Conservation (phyloP, 2,329 filamentous ascomycete species). For the Fusarium compactum region DNA sequence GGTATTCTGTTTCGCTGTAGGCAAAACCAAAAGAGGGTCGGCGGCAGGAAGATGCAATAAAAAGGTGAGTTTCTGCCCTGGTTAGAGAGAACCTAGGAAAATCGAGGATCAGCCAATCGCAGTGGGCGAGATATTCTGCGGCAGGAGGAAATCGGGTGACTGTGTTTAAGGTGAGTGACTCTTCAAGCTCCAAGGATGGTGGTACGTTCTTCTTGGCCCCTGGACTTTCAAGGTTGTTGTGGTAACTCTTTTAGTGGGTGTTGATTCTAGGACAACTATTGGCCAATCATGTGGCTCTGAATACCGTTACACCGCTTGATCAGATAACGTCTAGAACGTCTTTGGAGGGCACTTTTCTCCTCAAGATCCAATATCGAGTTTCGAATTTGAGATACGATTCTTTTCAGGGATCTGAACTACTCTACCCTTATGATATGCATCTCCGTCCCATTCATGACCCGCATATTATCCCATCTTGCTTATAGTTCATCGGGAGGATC, state of each 20-base stretch:
- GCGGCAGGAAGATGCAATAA: conserved; percentile 22
- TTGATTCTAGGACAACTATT: conserved; percentile 16
- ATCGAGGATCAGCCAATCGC: conserved; percentile 43
- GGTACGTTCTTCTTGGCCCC: conserved; percentile 26
- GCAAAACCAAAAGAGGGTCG: conserved; percentile 36
- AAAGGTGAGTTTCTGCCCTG: conserved; percentile 36
- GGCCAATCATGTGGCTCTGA: conserved; percentile 19
- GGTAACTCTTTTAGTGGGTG: conserved; percentile 40
- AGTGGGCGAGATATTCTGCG: conserved; percentile 43
- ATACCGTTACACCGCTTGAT: conserved; percentile 27
- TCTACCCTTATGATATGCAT: conserved; percentile 20
- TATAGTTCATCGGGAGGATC: conserved; percentile 29
- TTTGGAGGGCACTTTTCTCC: background rate
- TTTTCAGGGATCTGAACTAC: conserved; percentile 9
- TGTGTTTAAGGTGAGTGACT: conserved; percentile 37
- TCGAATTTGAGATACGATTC: background rate
- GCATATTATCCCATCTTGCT: conserved; percentile 25
- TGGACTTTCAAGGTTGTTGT: conserved; percentile 32
- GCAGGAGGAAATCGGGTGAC: conserved; percentile 47
- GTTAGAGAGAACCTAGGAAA: conserved; percentile 35
- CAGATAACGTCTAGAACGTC: conserved; percentile 1
- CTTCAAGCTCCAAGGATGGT: conserved; percentile 29
- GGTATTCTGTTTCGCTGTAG: conserved; percentile 32
- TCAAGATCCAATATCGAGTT: background rate
- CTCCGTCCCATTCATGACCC: conserved; percentile 15